Conservation (phyloP, 2,329 filamentous ascomycete species). For the Diplodia scrobiculata region DNA sequence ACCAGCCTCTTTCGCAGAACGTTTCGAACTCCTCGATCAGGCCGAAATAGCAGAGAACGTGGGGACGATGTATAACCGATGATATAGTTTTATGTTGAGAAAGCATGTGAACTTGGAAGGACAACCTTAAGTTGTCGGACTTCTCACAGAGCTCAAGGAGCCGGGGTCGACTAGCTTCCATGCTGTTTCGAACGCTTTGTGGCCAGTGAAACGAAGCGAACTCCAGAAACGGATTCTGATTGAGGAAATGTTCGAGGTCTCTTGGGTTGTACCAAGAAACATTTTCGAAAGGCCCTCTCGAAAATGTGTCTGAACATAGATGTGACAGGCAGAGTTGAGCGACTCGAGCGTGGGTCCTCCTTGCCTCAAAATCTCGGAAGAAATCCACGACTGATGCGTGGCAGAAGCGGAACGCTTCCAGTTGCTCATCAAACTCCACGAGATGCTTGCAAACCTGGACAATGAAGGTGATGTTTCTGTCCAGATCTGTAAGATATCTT, state of each 20-base stretch:
- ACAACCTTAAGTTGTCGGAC: not conserved
- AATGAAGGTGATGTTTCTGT: not conserved
- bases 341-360: not conserved
- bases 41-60: not conserved
- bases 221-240: not conserved
- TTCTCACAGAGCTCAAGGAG: not conserved
- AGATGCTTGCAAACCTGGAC: not conserved
- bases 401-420: not conserved
- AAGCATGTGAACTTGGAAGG: not conserved
- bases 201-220: not conserved
- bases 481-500: not conserved
- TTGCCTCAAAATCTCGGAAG: not conserved
- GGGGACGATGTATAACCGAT: not conserved
- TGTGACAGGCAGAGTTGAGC: not conserved
- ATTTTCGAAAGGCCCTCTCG: not conserved
- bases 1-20: not conserved
- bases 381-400: not conserved
- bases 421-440: not conserved
- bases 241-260: not conserved
- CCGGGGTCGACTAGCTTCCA: no score
- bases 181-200: not conserved
- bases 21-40: not conserved
- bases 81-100: not conserved
- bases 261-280: not conserved
- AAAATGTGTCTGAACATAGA: not conserved